Conservation (phyloP, 2,329 filamentous ascomycete genomes). For the Nemania sp. region DNA sequence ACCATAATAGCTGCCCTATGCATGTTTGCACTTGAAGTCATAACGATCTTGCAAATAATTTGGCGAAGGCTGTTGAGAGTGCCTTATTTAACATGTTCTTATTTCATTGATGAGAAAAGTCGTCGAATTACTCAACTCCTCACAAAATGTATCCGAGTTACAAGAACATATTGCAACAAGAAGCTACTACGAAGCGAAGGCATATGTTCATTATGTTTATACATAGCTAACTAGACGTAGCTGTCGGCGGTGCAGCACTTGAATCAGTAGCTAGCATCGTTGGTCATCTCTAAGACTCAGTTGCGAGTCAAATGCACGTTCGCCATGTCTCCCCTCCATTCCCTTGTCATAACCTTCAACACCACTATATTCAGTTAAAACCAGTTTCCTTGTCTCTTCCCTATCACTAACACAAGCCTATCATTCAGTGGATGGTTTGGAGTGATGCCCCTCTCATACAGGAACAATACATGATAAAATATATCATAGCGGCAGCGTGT, state of each 20-base stretch:
- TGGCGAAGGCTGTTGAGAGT: too few relatives aligned
- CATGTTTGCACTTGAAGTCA: too few relatives aligned
- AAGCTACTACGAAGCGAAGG: too few relatives aligned
- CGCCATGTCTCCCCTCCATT: conserved; percentile 27
- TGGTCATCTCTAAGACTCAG: conserved; percentile 26
- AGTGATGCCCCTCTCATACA: too few relatives aligned
- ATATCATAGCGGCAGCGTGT: conserved; percentile 6
- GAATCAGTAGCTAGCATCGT: conserved; percentile 17
- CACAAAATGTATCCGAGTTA: too few relatives aligned
- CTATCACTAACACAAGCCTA: conserved; percentile 17
- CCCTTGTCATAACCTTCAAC: conserved; percentile 26
- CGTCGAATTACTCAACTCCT: too few relatives aligned
- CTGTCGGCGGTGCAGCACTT: conserved; percentile 2
- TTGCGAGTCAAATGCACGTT: conserved; percentile 23
- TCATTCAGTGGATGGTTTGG: conserved; percentile 16
- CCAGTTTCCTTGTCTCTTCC: conserved; percentile 21
- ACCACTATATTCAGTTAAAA: conserved; percentile 35
- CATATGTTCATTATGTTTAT: conserved; percentile 45
- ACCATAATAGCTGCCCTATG: too few relatives aligned
- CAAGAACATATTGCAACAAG: too few relatives aligned
- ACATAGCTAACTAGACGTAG: conserved; percentile 33
- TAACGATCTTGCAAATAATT: too few relatives aligned
- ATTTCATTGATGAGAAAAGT: too few relatives aligned
- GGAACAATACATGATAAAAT: neutral
- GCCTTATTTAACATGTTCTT: too few relatives aligned